These are phyloP conservation scores for Leccinum ponderosum DNA, from an alignment of 1,284 basidiomycete species.

Conservation along the genomic window DNA sequence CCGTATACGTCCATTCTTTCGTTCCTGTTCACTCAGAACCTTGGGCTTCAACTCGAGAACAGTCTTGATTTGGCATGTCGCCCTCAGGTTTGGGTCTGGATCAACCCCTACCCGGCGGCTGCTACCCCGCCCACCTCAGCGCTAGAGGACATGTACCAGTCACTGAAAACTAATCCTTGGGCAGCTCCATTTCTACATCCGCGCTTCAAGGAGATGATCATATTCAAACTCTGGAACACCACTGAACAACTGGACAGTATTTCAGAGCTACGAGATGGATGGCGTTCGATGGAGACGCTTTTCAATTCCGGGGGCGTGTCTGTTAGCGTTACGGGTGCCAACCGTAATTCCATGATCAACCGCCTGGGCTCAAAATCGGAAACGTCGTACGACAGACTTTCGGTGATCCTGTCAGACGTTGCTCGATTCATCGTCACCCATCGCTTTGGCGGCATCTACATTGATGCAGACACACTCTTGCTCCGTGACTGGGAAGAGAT, in stretches of 20 bases:
- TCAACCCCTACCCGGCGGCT: constrained; percentile 72
- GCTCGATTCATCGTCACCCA: constrained; percentile 83
- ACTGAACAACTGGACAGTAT: constrained; percentile 83
- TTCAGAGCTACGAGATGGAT: constrained; percentile 72
- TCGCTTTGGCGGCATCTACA: constrained; percentile 81
- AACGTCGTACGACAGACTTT: constrained; percentile 72
- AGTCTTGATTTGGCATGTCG: constrained; percentile 47
- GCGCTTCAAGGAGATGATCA: constrained; percentile 72
- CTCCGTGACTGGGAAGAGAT: constrained; percentile 89
- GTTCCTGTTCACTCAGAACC: constrained; percentile 72
- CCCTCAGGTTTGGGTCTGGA: constrained; percentile 84
- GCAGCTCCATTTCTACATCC: constrained; percentile 79
- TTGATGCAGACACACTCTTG: constrained; percentile 84
- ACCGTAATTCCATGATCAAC: constrained; percentile 58
- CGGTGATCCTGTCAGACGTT: constrained; percentile 83
- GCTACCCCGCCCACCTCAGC: constrained; percentile 69
- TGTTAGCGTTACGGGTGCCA: constrained; percentile 42
- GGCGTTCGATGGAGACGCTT: constrained; percentile 61
- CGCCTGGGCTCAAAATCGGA: constrained; percentile 72
- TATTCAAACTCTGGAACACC: constrained; percentile 88
- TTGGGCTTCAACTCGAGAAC: constrained; percentile 53
- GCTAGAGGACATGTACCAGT: constrained; percentile 59
- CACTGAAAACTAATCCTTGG: constrained; percentile 75
- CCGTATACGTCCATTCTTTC: constrained; percentile 72
- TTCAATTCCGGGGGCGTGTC: constrained; percentile 75